Conservation (phyloP, 139 green algal genomes). For the Zygnema cylindricum region DNA sequence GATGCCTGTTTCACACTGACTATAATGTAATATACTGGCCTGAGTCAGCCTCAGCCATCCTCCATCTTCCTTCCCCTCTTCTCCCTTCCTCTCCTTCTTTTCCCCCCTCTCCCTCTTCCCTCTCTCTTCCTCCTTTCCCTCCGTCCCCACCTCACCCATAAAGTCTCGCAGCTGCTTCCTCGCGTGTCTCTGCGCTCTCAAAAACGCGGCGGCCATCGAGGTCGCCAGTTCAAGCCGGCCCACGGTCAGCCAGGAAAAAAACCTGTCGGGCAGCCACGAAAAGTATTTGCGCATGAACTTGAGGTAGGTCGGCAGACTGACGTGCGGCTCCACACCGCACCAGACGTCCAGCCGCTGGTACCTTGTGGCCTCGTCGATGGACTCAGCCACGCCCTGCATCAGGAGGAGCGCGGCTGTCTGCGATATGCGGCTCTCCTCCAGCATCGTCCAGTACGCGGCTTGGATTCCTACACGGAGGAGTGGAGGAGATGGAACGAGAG, state of each 20-base stretch:
- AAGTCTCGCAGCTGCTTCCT: constrained; percentile 27
- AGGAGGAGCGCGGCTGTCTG: constrained; percentile 41
- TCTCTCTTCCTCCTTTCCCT: neutral
- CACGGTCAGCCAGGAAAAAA: constrained; percentile 36
- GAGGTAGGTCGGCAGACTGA: constrained; percentile 32
- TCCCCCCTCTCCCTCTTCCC: neutral
- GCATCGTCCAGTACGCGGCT: constrained; percentile 48
- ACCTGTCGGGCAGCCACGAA: neutral
- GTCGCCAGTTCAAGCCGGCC: constrained; percentile 34
- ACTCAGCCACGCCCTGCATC: constrained; percentile 35
- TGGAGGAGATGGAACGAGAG: no score
- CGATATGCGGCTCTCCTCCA: constrained; percentile 27
- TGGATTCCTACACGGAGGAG: constrained; percentile 45
- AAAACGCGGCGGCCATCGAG: constrained; percentile 26
- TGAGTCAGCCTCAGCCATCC: no score
- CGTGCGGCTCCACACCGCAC: constrained; percentile 16
- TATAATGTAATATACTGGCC: no score
- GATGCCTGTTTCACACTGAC: no score
- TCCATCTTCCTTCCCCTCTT: no score
- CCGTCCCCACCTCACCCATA: neutral
- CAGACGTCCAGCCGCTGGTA: neutral
- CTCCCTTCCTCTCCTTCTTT: neutral
- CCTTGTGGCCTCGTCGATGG: constrained; percentile 21
- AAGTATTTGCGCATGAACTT: neutral
- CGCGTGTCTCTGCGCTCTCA: constrained; percentile 18